Conservation (phyloP, 768 basidiomycete genomes). For the Leucosporidium creatinivorum region DNA sequence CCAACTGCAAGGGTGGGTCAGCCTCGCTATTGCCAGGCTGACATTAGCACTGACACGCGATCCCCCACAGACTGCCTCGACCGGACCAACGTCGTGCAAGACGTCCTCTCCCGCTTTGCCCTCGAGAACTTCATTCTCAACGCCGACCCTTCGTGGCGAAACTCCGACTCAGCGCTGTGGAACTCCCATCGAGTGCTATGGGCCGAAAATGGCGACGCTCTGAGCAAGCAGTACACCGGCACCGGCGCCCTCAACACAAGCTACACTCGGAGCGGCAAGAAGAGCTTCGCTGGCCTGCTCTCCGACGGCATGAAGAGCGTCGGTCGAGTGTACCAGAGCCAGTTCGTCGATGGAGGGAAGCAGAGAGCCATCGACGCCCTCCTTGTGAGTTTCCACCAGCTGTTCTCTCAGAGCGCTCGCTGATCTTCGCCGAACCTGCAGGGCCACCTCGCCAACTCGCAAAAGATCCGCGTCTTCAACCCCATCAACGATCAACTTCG, state of each 20-base stretch:
- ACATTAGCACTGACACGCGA: too few species aligned
- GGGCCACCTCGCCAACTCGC: slow-evolving; percentile 87
- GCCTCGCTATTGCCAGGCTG: not conserved
- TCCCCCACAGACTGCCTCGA: slow-evolving; percentile 59
- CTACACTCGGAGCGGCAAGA: slow-evolving; percentile 88
- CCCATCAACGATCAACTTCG: slow-evolving; percentile 85
- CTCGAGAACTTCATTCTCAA: slow-evolving; percentile 76
- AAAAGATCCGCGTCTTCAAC: slow-evolving; percentile 82
- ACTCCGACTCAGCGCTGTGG: slow-evolving; percentile 56
- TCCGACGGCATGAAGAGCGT: slow-evolving; percentile 87
- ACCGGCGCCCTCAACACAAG: slow-evolving; percentile 79
- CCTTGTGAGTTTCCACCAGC: slow-evolving; percentile 52
- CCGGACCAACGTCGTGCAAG: slow-evolving; percentile 94
- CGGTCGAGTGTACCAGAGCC: slow-evolving; percentile 88
- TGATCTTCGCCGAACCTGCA: slow-evolving; percentile 40
- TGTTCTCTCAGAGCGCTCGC: too few species aligned
- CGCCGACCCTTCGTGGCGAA: slow-evolving; percentile 67
- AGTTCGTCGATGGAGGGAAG: slow-evolving; percentile 92
- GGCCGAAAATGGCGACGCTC: slow-evolving; percentile 88
- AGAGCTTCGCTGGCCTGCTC: slow-evolving; percentile 65
- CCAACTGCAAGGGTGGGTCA: slow-evolving; percentile 92
- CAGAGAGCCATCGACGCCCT: slow-evolving; percentile 93
- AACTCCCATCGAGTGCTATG: slow-evolving; percentile 82
- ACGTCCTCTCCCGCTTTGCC: slow-evolving; percentile 75
- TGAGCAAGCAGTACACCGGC: slow-evolving; percentile 88